These are phyloP conservation scores for Penicillium riverlandense DNA, from an alignment of 495 filamentous ascomycete genomes.

Conservation along the genomic window DNA sequence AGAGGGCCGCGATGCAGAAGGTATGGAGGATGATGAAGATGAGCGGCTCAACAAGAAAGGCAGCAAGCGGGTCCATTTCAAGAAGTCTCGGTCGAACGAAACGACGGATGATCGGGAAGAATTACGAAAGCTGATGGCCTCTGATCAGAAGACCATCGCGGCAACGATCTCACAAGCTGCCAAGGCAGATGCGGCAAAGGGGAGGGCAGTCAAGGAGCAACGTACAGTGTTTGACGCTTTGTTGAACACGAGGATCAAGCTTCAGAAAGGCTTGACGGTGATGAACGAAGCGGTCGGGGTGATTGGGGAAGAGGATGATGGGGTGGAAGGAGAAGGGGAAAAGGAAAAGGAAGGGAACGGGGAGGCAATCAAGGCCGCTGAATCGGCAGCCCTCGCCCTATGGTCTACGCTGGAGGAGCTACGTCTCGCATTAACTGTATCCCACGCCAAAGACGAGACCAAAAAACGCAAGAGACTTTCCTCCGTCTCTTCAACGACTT, in stretches of 20 bases:
- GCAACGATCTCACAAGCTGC: slow-evolving; percentile 65
- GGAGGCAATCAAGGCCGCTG: slow-evolving; percentile 62
- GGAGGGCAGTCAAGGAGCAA: slow-evolving; percentile 75
- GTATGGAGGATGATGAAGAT: too few species aligned
- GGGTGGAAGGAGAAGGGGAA: slow-evolving; percentile 5
- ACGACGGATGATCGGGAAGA: slow-evolving; percentile 40
- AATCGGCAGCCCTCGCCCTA: slow-evolving; percentile 78
- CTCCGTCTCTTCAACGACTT: slow-evolving; percentile 40
- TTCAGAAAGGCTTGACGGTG: slow-evolving; percentile 83
- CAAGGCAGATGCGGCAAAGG: slow-evolving; percentile 75
- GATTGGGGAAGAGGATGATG: slow-evolving; percentile 28
- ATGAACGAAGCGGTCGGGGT: slow-evolving; percentile 54
- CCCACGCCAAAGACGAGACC: slow-evolving; percentile 34
- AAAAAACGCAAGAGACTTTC: slow-evolving; percentile 54
- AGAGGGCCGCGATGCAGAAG: too few species aligned
- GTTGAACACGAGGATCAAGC: slow-evolving; percentile 76
- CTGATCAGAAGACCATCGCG: slow-evolving; percentile 63
- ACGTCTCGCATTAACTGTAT: slow-evolving; percentile 51
- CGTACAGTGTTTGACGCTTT: slow-evolving; percentile 78
- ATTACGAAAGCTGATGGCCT: slow-evolving; percentile 60
- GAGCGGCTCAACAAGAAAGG: slow-evolving; percentile 20
- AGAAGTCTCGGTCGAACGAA: too few species aligned
- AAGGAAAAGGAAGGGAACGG: slow-evolving; percentile 11
- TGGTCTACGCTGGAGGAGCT: slow-evolving; percentile 79
- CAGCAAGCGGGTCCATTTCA: slow-evolving; percentile 26